Evolutionary conservation across 495 filamentous ascomycete species (phyloP), one percentile per base, ranked within the genome.

Genomic region (Darksidea phi): DNA sequence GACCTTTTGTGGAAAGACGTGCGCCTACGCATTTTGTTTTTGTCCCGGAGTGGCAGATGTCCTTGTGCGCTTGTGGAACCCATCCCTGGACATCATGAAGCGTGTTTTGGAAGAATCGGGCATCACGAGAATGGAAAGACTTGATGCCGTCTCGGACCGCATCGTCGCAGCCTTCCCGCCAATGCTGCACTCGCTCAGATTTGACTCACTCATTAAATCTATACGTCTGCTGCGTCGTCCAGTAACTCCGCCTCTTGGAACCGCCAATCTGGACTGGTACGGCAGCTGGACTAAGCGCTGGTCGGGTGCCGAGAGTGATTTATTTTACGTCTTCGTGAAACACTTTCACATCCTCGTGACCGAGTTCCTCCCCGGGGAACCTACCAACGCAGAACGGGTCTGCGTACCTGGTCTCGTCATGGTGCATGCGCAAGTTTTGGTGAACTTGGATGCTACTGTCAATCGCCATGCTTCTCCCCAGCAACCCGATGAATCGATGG

Each of bases 11-110:
- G 94, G 93, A 51, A 97, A 95, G 73, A 90, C 91, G 15, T 88
- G 86, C 66, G 94, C 94, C 8, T 97, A 96, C 73, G 94, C 94
- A 34, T 98, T 96, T 74, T 95, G 94, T 70, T 97, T 96, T 72
- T 94, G 90, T 38, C 88, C 91, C 0, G 91, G 91, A 17, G 82
- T 96, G 56, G 88, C 91, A 37, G 92, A 97, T 67, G 83, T 93
- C 38, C 78, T 97, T 52, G 84, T 95, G 25, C 82, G 90, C 24
- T 74, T 97, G 23, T 96, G 93, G 94, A 83, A 84, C 41, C 77
- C 88, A 28, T 82, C 84, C 21, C 71, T 83, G 7, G 83, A 82
- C 54, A 71, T 80, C 26, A 78, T 95, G 64, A 84, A 88, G 57
- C 84, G 90, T 37, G 82, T 91, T 12, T 74, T 88, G 1, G 80